A percentile compares a stretch with the other conserved stretches of the same genome.
Conservation (phyloP, 176 grass and related monocot species). For the Hsuehochloa calcarea region DNA sequence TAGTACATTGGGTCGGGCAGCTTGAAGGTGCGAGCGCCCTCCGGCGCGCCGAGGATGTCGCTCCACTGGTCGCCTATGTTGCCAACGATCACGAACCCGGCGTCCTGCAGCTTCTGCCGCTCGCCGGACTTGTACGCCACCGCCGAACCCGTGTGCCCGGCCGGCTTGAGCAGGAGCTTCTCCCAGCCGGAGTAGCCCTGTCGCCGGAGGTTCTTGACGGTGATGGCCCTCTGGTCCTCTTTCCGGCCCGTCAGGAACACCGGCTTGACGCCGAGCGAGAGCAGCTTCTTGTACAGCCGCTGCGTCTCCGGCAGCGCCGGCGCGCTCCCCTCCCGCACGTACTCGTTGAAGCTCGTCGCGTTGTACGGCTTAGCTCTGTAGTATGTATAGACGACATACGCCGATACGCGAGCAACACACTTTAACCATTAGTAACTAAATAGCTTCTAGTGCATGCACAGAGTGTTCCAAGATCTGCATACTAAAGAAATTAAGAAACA, state of each 20-base stretch:
- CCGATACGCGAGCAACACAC: not conserved
- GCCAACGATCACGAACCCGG: slow-evolving; percentile 39
- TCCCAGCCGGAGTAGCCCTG: slow-evolving; percentile 38
- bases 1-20: slow-evolving; percentile 55
- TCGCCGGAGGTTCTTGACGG: slow-evolving; percentile 4
- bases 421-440: not conserved
- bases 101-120: slow-evolving; percentile 34
- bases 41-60: slow-evolving; percentile 34
- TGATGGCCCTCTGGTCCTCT: slow-evolving; percentile 33
- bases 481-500: not conserved
- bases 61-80: slow-evolving; percentile 69
- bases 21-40: slow-evolving; percentile 51
- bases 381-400: not conserved
- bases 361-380: slow-evolving; percentile 28
- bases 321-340: slow-evolving; percentile 34
- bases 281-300: slow-evolving; percentile 39
- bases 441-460: not conserved
- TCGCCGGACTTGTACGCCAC: slow-evolving; percentile 44
- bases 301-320: slow-evolving; percentile 37
- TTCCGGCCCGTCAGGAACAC: slow-evolving; percentile 53
- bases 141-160: not conserved
- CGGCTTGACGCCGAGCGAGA: slow-evolving; percentile 45
- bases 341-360: slow-evolving; percentile 31
- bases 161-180: slow-evolving; percentile 43
- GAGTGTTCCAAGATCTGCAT: not conserved